phyloP scores from a whole-genome alignment of 1,139 yeast species.

The Taphrina betulina region DNA sequence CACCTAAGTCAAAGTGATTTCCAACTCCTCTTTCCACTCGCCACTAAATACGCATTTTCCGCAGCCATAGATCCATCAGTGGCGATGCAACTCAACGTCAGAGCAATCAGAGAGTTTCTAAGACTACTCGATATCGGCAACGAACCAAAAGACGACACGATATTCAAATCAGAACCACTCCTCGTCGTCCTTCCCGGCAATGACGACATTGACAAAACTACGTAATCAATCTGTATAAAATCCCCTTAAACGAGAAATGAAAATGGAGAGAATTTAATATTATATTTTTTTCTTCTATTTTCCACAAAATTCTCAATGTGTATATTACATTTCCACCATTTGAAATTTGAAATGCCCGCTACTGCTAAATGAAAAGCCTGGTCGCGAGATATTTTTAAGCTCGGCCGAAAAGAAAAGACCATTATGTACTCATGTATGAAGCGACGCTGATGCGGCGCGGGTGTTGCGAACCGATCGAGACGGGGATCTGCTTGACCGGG shows the following conservation, averaged over 20 bases:
- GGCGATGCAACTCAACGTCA: constrained; percentile 36
- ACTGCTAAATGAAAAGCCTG: no score
- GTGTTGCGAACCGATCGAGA: constrained; percentile 6
- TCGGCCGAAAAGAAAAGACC: no score
- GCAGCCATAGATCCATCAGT: constrained; percentile 22
- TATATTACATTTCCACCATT: no score
- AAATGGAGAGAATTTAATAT: no score
- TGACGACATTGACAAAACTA: no score
- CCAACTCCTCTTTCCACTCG: constrained; percentile 37
- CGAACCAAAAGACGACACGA: constrained; percentile 10
- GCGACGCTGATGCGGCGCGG: constrained; percentile 31
- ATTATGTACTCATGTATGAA: constrained; percentile 10
- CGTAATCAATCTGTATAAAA: no score
- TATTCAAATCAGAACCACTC: background rate
- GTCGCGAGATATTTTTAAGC: no score
- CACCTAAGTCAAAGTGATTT: constrained; percentile 39
- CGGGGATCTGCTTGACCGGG: constrained; percentile 26
- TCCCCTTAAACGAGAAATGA: no score
- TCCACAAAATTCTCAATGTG: no score
- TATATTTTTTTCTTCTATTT: no score
- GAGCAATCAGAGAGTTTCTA: constrained; percentile 37
- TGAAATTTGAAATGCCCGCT: no score
- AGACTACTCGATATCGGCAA: constrained; percentile 10
- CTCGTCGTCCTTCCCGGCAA: no score
- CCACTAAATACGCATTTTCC: constrained; percentile 35